Evolutionary conservation across 306 rosid genomes (phyloP).

Genomic region (Astragalus membranaceus): DNA sequence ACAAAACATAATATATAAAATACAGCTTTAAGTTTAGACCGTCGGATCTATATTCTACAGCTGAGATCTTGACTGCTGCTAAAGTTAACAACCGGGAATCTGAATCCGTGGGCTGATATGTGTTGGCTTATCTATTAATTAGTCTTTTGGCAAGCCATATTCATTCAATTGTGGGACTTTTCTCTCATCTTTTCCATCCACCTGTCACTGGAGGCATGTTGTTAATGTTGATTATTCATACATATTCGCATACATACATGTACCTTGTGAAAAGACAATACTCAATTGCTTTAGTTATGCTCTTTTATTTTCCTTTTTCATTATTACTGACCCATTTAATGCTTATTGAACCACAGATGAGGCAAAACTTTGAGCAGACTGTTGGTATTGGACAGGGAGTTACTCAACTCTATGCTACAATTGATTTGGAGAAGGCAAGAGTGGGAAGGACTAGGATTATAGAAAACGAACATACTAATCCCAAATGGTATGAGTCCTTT

Average conservation of each 20-base stretch:
- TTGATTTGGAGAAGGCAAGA: constrained; percentile 79
- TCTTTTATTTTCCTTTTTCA: neutral
- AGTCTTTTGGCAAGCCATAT: neutral
- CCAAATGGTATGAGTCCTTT: constrained; percentile 64
- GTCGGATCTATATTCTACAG: no score
- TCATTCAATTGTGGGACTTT: constrained; percentile 1
- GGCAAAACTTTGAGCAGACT: constrained; percentile 48
- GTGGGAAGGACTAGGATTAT: constrained; percentile 67
- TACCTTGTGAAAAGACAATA: neutral
- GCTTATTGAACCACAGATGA: constrained; percentile 31
- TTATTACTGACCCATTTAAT: neutral
- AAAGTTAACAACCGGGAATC: no score
- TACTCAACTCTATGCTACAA: constrained; percentile 55
- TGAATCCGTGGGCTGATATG: neutral
- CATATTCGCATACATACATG: neutral
- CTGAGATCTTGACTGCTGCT: no score
- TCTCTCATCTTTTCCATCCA: neutral
- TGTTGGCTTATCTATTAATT: neutral
- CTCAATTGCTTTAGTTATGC: neutral
- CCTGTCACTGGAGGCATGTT: neutral
- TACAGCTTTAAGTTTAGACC: no score
- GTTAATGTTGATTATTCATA: neutral
- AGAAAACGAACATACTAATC: constrained; percentile 50
- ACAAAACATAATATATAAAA: no score
- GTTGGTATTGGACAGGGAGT: constrained; percentile 65